A percentile compares a stretch with the other conserved stretches of the same genome.
phyloP scores from a whole-genome alignment of 805 yeast species.

The Kodamaea fukazawae region DNA sequence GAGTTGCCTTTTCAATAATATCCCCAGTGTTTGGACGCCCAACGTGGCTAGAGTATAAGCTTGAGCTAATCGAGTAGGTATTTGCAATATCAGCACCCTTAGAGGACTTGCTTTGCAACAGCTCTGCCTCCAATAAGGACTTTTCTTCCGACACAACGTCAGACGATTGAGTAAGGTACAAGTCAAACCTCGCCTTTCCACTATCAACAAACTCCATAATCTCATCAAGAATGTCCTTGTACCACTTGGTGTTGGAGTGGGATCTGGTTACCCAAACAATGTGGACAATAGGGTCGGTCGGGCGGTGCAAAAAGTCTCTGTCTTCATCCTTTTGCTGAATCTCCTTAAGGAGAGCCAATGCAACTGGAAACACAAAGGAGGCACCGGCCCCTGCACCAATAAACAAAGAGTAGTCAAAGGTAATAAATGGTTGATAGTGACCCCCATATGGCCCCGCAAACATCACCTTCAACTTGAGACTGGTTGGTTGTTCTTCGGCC shows the following conservation, averaged over 20 bases:
- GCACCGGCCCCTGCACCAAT: slow-evolving; percentile 48
- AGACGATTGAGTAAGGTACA: slow-evolving; percentile 27
- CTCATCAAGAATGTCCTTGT: slow-evolving; percentile 29
- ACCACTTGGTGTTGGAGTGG: slow-evolving; percentile 34
- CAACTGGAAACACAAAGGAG: slow-evolving; percentile 45
- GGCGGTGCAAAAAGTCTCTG: slow-evolving; percentile 34
- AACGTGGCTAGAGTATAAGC: too few species aligned
- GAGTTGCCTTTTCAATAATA: too few species aligned
- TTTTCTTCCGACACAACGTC: background rate
- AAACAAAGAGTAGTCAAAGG: slow-evolving; percentile 40
- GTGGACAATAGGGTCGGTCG: slow-evolving; percentile 22
- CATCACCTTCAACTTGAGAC: slow-evolving; percentile 29
- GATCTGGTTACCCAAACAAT: slow-evolving; percentile 34
- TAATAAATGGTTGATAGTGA: slow-evolving; percentile 35
- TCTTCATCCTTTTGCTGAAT: slow-evolving; percentile 23
- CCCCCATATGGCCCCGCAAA: slow-evolving; percentile 51
- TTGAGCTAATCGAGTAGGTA: too few species aligned
- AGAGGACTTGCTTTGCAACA: background rate
- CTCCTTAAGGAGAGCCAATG: slow-evolving; percentile 36
- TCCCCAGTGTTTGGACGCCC: too few species aligned
- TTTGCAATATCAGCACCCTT: too few species aligned
- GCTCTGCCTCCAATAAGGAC: background rate
- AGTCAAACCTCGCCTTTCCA: slow-evolving; percentile 24
- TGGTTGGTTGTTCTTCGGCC: background rate
- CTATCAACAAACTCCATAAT: slow-evolving; percentile 21